A percentile compares a stretch with the other conserved stretches of the same genome.
These are phyloP conservation scores for Phalaenopsis hybrid DNA, from an alignment of 116 monocot species.

Conservation along the genomic window DNA sequence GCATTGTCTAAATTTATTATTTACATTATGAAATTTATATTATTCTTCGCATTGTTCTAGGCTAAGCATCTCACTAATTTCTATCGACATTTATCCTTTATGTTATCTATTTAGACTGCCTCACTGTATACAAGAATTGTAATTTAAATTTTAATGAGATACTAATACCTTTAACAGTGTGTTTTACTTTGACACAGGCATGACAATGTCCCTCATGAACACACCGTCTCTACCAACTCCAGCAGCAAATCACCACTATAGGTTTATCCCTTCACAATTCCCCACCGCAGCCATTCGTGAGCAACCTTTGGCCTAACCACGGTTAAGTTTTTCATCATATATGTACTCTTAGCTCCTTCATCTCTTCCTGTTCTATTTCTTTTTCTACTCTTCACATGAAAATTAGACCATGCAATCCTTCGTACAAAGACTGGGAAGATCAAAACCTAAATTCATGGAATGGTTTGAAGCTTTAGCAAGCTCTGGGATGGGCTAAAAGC, in stretches of 20 bases:
- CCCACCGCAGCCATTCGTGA: constrained; percentile 30
- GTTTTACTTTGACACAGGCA: constrained; percentile 52
- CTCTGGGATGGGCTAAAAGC: constrained; percentile 5
- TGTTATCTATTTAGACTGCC: too few relatives aligned
- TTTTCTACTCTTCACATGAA: constrained; percentile 10
- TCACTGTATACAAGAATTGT: too few relatives aligned
- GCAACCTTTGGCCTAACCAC: constrained; percentile 90
- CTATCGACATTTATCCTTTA: too few relatives aligned
- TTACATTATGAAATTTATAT: too few relatives aligned
- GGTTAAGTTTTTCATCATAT: constrained; percentile 19
- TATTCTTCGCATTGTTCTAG: too few relatives aligned
- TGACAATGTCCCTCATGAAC: constrained; percentile 52
- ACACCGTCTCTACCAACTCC: constrained; percentile 48
- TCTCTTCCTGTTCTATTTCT: constrained; percentile 17
- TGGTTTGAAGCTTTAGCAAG: constrained; percentile 25
- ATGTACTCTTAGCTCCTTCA: not conserved
- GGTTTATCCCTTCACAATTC: constrained; percentile 57
- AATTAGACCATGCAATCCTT: not conserved
- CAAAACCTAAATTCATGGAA: constrained; percentile 15
- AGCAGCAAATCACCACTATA: constrained; percentile 42
- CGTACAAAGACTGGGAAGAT: not conserved
- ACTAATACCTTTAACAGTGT: not conserved
- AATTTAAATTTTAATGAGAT: not conserved
- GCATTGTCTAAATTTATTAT: too few relatives aligned
- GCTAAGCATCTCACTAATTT: too few relatives aligned